phyloP scores from a whole-genome alignment of 2,329 filamentous ascomycete species.

The Pseudogymnoascus sp. region DNA sequence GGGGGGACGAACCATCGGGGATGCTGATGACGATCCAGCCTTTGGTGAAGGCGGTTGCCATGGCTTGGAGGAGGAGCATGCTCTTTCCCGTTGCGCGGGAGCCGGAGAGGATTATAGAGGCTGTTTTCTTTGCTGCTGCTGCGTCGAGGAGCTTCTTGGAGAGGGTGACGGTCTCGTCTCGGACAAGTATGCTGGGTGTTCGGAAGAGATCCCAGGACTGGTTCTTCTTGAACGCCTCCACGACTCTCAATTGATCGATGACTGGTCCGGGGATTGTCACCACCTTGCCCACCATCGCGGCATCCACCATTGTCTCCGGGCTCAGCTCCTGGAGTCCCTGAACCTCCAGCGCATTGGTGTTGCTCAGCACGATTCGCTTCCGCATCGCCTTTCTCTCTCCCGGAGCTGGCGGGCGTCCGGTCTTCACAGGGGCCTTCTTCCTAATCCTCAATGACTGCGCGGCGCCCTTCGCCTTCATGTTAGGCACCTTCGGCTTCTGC shows the following conservation, averaged over 20 bases:
- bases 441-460: slow-evolving; percentile 34
- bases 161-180: slow-evolving; percentile 70
- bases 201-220: slow-evolving; percentile 87
- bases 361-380: slow-evolving; percentile 86
- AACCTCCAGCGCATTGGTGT: slow-evolving; percentile 84
- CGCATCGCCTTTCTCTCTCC: slow-evolving; percentile 84
- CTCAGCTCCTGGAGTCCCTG: slow-evolving; percentile 58
- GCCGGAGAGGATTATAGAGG: slow-evolving; percentile 66
- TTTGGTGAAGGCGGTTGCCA: slow-evolving; percentile 74
- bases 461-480: slow-evolving; percentile 16
- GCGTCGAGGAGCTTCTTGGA: slow-evolving; percentile 56
- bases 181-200: slow-evolving; percentile 70
- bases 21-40: slow-evolving; percentile 85
- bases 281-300: slow-evolving; percentile 57
- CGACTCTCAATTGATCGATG: slow-evolving; percentile 73
- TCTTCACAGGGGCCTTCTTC: slow-evolving; percentile 39
- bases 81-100: slow-evolving; percentile 77
- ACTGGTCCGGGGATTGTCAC: slow-evolving; percentile 61
- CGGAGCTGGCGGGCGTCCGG: slow-evolving; percentile 51
- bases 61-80: slow-evolving; percentile 73
- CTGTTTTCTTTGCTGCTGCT: slow-evolving; percentile 46
- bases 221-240: slow-evolving; percentile 83
- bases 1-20: slow-evolving; percentile 65
- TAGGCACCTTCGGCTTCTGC: slow-evolving; percentile 14
- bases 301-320: slow-evolving; percentile 47